Percentiles rank a stretch among this genome's conserved stretches.
Conservation (phyloP, 2,329 filamentous ascomycete species). For the Teratosphaeria viscida region DNA sequence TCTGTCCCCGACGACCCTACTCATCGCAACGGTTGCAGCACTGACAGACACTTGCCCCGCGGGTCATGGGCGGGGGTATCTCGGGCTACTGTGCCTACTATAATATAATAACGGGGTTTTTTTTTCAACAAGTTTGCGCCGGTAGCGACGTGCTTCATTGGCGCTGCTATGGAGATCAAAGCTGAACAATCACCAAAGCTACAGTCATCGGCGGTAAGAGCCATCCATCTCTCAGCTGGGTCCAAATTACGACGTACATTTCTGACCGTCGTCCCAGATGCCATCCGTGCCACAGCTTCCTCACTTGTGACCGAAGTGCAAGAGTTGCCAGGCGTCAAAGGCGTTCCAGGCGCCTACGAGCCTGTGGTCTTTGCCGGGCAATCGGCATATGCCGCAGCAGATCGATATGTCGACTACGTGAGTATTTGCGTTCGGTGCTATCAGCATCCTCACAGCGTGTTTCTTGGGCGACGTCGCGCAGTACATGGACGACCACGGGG, state of each 20-base stretch:
- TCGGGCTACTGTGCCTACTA: constrained; percentile 28
- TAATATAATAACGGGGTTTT: neutral
- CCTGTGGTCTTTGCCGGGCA: constrained; percentile 16
- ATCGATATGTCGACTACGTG: constrained; percentile 21
- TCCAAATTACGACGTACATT: neutral
- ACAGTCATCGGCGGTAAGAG: constrained; percentile 28
- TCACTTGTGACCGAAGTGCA: constrained; percentile 42
- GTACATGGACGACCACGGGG: constrained; percentile 38
- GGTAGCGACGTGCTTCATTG: constrained; percentile 38
- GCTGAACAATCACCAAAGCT: constrained; percentile 37
- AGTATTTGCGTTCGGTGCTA: constrained; percentile 20
- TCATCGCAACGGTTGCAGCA: constrained; percentile 59
- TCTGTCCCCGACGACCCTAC: constrained; percentile 51
- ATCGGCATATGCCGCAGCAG: constrained; percentile 20
- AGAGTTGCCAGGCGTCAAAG: constrained; percentile 42
- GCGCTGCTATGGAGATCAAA: constrained; percentile 38
- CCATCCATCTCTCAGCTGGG: neutral
- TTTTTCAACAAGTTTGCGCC: constrained; percentile 30
- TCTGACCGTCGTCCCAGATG: constrained; percentile 21
- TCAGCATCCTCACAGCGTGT: constrained; percentile 17
- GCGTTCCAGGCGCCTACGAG: constrained; percentile 31
- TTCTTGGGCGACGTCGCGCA: constrained; percentile 25
- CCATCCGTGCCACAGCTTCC: constrained; percentile 44
- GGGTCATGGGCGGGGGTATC: constrained; percentile 56
- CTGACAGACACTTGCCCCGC: constrained; percentile 58